These are phyloP conservation scores for Aureobasidium sp. DNA, from an alignment of 2,329 filamentous ascomycete genomes.

Conservation along the genomic window DNA sequence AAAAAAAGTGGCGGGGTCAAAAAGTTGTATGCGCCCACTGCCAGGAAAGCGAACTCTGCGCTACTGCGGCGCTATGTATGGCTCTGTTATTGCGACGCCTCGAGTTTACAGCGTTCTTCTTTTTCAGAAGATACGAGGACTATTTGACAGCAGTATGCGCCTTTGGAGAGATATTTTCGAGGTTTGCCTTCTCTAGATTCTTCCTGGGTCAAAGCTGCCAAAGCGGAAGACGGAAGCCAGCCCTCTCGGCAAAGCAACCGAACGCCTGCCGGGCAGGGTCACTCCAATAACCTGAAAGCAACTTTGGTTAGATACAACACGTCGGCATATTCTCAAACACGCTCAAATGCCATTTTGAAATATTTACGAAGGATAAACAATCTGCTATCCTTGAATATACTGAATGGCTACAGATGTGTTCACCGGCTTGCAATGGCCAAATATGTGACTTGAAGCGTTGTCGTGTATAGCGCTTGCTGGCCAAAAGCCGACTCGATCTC, in stretches of 20 bases:
- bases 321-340: background rate
- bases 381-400: background rate
- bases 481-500: background rate
- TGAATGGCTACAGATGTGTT: background rate
- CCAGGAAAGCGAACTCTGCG: background rate
- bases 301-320: background rate
- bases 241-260: slow-evolving; percentile 6
- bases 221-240: slow-evolving; percentile 8
- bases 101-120: background rate
- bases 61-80: background rate
- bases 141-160: background rate
- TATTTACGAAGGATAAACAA: background rate
- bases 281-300: background rate
- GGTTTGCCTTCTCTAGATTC: background rate
- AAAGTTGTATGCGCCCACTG: slow-evolving; percentile 8
- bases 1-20: slow-evolving; percentile 12
- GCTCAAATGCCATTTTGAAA: background rate
- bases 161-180: background rate
- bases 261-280: background rate
- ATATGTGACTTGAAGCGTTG: background rate
- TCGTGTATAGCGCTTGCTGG: background rate
- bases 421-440: background rate
- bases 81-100: background rate
- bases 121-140: slow-evolving; percentile 5
- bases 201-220: slow-evolving; percentile 4